These are phyloP conservation scores for Plenodomus biglobosus DNA, from an alignment of 2,329 filamentous ascomycete genomes.

Conservation along the genomic window DNA sequence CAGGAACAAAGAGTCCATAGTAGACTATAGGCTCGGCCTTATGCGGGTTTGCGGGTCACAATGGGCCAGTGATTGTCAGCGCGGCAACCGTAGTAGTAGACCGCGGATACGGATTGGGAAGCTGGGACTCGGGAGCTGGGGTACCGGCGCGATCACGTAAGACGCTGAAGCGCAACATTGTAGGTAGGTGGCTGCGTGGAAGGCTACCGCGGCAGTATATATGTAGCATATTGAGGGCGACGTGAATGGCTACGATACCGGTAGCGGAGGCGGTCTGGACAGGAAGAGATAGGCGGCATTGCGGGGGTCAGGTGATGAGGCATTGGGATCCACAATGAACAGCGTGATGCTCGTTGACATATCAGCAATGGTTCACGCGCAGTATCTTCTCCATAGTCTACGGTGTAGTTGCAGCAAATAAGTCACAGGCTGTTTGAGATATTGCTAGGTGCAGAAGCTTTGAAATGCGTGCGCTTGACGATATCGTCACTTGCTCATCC, in stretches of 20 bases:
- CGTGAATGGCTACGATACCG: neutral
- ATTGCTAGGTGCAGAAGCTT: no score
- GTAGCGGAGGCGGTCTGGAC: constrained; percentile 1
- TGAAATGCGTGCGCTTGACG: no score
- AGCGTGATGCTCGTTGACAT: no score
- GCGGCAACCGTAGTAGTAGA: constrained; percentile 3
- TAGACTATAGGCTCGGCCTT: constrained; percentile 12
- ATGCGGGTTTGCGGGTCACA: constrained; percentile 2
- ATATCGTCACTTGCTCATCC: no score
- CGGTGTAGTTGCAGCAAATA: no score
- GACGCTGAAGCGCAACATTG: constrained; percentile 6
- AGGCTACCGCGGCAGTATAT: constrained; percentile 1
- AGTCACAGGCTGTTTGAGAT: no score
- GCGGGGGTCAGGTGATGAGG: neutral
- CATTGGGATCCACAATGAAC: neutral
- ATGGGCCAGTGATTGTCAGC: constrained; percentile 1
- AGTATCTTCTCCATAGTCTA: no score
- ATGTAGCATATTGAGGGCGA: neutral
- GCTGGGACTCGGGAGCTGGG: constrained; percentile 4
- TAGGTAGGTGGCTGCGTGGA: neutral
- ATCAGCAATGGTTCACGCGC: no score
- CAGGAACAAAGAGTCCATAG: constrained; percentile 6
- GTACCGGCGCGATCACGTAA: neutral
- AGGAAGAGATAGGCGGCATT: neutral
- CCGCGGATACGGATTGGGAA: constrained; percentile 6